A percentile compares a stretch with the other conserved stretches of the same genome.
phyloP scores from a whole-genome alignment of 2,329 filamentous ascomycete species.

The Epichloe gansuensis region DNA sequence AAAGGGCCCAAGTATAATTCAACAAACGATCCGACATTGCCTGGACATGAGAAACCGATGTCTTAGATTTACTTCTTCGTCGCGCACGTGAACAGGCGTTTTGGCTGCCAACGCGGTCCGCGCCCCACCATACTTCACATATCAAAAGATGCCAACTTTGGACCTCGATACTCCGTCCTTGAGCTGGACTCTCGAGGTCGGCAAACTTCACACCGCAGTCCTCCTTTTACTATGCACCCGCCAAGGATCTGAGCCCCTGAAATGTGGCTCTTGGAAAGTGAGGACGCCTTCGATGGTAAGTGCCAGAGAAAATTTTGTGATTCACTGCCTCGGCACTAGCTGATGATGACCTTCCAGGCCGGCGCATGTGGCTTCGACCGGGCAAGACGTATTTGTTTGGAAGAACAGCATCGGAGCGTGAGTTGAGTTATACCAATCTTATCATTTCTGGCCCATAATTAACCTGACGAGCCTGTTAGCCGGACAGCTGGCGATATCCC shows the following conservation, averaged over 20 bases:
- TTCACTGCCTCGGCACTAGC: not conserved
- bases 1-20: too few relatives aligned
- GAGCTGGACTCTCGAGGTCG: not conserved
- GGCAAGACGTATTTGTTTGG: conserved; percentile 81
- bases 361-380: conserved; percentile 69
- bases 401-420: conserved; percentile 57
- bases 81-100: conserved; percentile 16
- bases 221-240: not conserved
- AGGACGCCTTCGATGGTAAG: conserved; percentile 38
- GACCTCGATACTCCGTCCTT: not conserved
- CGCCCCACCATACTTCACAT: conserved; percentile 7
- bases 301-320: not conserved
- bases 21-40: too few relatives aligned
- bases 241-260: not conserved
- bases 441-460: not conserved
- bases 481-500: conserved; percentile 56
- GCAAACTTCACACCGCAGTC: not conserved
- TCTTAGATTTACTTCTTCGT: not conserved
- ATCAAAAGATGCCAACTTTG: not conserved
- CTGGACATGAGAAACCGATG: too few relatives aligned
- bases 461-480: conserved; percentile 28
- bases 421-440: conserved; percentile 11
- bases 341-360: conserved; percentile 17
- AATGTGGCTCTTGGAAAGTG: conserved; percentile 57
- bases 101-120: conserved; percentile 2